Conservation (phyloP, 2,329 filamentous ascomycete species). For the Diaporthe caulivora region DNA sequence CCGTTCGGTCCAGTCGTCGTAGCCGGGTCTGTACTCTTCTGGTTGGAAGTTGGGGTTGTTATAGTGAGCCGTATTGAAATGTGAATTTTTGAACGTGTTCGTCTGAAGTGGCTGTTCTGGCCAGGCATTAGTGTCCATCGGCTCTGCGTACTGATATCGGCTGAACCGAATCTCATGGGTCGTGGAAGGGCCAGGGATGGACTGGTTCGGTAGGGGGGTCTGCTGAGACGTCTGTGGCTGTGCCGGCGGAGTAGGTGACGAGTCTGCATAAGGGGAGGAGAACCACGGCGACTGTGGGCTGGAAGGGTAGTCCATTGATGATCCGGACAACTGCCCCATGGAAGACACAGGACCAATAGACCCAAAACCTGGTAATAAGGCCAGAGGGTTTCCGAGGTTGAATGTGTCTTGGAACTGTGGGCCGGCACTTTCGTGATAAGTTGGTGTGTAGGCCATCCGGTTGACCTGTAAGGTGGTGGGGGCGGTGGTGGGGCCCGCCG, state of each 20-base stretch:
- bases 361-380: slow-evolving; percentile 61
- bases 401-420: slow-evolving; percentile 45
- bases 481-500: slow-evolving; percentile 42
- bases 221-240: slow-evolving; percentile 43
- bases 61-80: slow-evolving; percentile 76
- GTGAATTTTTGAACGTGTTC: slow-evolving; percentile 73
- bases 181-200: slow-evolving; percentile 48
- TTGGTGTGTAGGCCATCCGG: slow-evolving; percentile 54
- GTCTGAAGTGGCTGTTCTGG: slow-evolving; percentile 65
- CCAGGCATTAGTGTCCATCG: slow-evolving; percentile 47
- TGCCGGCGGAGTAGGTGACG: slow-evolving; percentile 40
- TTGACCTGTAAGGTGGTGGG: slow-evolving; percentile 64
- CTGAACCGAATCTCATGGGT: slow-evolving; percentile 64
- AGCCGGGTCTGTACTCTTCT: slow-evolving; percentile 61
- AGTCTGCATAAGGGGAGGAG: slow-evolving; percentile 50
- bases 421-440: slow-evolving; percentile 19
- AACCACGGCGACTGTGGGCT: slow-evolving; percentile 55
- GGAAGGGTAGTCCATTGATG: slow-evolving; percentile 47
- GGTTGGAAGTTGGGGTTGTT: slow-evolving; percentile 74
- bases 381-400: slow-evolving; percentile 56
- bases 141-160: slow-evolving; percentile 61
- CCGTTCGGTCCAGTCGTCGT: slow-evolving; percentile 48
- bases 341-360: slow-evolving; percentile 41
- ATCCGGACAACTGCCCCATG: slow-evolving; percentile 39
- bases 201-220: slow-evolving; percentile 47